Evolutionary conservation across 2,329 filamentous ascomycete species (phyloP).

Genomic region (Phoma sp.): DNA sequence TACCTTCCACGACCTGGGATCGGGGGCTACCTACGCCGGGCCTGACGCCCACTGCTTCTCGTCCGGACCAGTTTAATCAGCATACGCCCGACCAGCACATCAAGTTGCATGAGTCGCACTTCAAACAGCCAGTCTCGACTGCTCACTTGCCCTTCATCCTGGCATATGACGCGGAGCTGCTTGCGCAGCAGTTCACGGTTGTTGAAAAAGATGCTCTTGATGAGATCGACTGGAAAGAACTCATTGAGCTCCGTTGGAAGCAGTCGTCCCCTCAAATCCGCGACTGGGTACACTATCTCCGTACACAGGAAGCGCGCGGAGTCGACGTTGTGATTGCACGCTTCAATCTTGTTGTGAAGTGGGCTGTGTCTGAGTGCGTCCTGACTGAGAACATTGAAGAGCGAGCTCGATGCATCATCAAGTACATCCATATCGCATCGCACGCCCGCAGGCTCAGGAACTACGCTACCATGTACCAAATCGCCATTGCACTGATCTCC

Average conservation of each 20-base stretch:
- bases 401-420: constrained; percentile 76
- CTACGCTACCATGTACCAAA: constrained; percentile 83
- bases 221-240: constrained; percentile 86
- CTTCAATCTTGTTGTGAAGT: constrained; percentile 89
- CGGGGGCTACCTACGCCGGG: constrained; percentile 47
- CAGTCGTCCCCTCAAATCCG: constrained; percentile 69
- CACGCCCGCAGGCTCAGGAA: constrained; percentile 79
- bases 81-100: constrained; percentile 29
- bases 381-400: constrained; percentile 75
- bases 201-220: constrained; percentile 86
- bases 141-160: constrained; percentile 78
- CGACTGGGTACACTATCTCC: constrained; percentile 83
- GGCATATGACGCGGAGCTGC: constrained; percentile 77
- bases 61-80: constrained; percentile 26
- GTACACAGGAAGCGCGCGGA: constrained; percentile 73
- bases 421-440: constrained; percentile 80
- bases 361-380: constrained; percentile 80
- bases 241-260: constrained; percentile 85
- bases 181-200: constrained; percentile 83
- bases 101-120: constrained; percentile 32
- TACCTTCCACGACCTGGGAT: constrained; percentile 41
- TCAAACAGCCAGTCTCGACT: constrained; percentile 26
- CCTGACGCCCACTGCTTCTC: constrained; percentile 44
- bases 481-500: constrained; percentile 77
- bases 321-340: constrained; percentile 85